These are phyloP conservation scores for Plasmodium cynomolgi DNA, from an alignment of 169 alveolate species.

Conservation along the genomic window DNA sequence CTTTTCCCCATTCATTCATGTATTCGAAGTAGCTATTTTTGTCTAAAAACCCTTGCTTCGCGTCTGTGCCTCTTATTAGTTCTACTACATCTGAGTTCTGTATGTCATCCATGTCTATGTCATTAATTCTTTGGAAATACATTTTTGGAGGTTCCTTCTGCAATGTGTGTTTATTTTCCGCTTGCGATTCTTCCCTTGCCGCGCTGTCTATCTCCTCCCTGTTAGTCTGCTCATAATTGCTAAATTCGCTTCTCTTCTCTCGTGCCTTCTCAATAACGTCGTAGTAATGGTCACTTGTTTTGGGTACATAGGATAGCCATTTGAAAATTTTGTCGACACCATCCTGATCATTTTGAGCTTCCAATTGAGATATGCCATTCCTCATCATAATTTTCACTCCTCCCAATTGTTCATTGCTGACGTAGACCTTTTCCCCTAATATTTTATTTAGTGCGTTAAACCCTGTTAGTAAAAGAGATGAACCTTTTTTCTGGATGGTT, in stretches of 20 bases:
- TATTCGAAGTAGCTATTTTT: conserved; percentile 82
- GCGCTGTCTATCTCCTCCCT: not conserved
- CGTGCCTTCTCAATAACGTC: conserved; percentile 78
- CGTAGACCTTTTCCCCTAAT: conserved; percentile 88
- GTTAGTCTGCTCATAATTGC: not conserved
- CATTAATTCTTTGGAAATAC: conserved; percentile 79
- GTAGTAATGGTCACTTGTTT: conserved; percentile 81
- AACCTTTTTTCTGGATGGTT: conserved; percentile 87
- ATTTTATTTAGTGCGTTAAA: conserved; percentile 89
- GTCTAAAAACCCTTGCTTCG: conserved; percentile 77
- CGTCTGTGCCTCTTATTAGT: conserved; percentile 22
- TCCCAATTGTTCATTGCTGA: conserved; percentile 91
- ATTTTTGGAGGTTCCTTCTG: not conserved
- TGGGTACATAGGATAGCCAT: conserved; percentile 89
- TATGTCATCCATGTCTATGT: conserved; percentile 76
- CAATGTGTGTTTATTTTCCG: not conserved
- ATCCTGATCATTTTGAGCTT: conserved; percentile 87
- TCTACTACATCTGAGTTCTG: conserved; percentile 34
- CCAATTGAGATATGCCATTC: conserved; percentile 90
- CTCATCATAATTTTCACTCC: conserved; percentile 90
- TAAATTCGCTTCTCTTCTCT: conserved; percentile 49
- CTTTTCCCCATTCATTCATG: conserved; percentile 77
- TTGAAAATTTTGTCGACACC: conserved; percentile 85
- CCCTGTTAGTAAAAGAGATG: conserved; percentile 91
- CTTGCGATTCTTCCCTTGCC: not conserved